A percentile compares a stretch with the other conserved stretches of the same genome.
phyloP scores from a whole-genome alignment of 345 rosid genomes.

The Boechera retrofracta region DNA sequence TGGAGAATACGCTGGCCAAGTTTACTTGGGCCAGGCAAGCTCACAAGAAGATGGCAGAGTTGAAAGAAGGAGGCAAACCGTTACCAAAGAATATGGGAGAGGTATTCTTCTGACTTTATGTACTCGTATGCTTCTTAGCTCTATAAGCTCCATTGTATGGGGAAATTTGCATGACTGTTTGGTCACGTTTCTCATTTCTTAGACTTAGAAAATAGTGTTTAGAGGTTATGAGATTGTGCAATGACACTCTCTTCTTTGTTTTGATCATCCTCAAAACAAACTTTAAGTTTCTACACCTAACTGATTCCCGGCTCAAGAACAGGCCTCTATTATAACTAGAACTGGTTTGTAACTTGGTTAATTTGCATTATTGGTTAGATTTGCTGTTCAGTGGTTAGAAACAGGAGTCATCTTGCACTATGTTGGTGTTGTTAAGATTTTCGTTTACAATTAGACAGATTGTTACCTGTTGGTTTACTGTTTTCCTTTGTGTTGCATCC shows the following conservation, averaged over 20 bases:
- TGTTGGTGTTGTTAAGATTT: neutral
- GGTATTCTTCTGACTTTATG: constrained; percentile 51
- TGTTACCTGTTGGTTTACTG: neutral
- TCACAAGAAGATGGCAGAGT: constrained; percentile 64
- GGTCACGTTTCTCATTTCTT: neutral
- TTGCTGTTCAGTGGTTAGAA: constrained; percentile 21
- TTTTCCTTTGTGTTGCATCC: neutral
- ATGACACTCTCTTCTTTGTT: neutral
- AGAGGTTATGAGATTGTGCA: constrained; percentile 22
- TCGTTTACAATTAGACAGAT: neutral
- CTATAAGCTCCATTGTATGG: neutral
- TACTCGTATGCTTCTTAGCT: neutral
- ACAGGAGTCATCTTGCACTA: neutral
- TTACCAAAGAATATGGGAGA: constrained; percentile 82
- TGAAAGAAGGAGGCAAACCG: constrained; percentile 85
- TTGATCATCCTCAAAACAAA: neutral
- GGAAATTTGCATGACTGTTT: constrained; percentile 5
- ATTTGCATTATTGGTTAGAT: constrained; percentile 4
- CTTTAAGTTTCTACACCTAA: neutral
- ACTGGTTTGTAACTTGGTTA: neutral
- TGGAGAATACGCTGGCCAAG: constrained; percentile 79
- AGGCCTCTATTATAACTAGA: neutral
- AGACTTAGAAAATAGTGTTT: neutral
- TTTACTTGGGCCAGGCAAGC: constrained; percentile 92
- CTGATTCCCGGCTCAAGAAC: neutral